phyloP scores from a whole-genome alignment of 306 rosid genomes.

The Pyrus betulifolia region DNA sequence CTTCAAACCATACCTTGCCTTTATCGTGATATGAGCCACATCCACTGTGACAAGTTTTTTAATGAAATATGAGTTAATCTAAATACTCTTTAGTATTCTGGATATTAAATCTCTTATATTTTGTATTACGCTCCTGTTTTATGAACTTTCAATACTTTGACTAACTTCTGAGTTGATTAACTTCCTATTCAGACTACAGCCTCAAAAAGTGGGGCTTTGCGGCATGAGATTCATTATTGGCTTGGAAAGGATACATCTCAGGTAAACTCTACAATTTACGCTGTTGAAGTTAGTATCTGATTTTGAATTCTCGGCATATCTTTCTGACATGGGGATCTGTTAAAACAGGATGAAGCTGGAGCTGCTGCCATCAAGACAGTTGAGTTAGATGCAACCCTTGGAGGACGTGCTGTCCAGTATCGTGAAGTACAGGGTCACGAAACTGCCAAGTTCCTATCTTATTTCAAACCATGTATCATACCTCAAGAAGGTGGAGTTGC shows the following conservation, averaged over 20 bases:
- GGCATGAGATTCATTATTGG: conserved; percentile 94
- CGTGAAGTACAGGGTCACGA: conserved; percentile 97
- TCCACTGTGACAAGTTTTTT: background rate
- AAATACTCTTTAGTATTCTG: background rate
- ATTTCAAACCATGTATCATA: conserved; percentile 92
- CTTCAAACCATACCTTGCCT: background rate
- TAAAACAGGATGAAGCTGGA: conserved; percentile 92
- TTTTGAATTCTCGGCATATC: background rate
- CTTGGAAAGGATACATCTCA: conserved; percentile 90
- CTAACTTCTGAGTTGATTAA: background rate
- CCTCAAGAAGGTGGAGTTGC: conserved; percentile 94
- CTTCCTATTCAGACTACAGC: conserved; percentile 56
- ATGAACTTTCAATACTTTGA: background rate
- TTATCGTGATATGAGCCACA: background rate
- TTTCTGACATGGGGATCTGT: conserved; percentile 13
- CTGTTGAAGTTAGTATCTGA: conserved; percentile 7
- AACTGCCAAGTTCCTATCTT: conserved; percentile 81
- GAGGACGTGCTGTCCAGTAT: conserved; percentile 98
- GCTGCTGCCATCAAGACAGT: conserved; percentile 91
- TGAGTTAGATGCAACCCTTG: conserved; percentile 94
- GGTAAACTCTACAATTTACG: conserved; percentile 28
- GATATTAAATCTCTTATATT: background rate
- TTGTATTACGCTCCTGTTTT: background rate
- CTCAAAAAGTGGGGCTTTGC: conserved; percentile 80
- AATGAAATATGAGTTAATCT: background rate